These are phyloP conservation scores for Candida sakaeoensis DNA, from an alignment of 805 yeast species.

Conservation along the genomic window DNA sequence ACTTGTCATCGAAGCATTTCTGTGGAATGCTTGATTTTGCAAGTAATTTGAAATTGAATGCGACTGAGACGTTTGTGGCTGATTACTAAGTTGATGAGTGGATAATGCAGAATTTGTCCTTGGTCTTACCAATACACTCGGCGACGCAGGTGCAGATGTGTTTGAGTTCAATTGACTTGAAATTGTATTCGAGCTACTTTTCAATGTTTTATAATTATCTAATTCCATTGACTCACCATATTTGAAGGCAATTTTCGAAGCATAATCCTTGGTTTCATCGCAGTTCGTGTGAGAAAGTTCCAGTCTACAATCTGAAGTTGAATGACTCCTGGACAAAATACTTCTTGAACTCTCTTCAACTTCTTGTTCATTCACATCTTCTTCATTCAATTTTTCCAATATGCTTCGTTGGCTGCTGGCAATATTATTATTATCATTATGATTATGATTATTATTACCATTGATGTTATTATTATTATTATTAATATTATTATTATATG, in stretches of 20 bases:
- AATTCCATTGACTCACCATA: slow-evolving; percentile 6
- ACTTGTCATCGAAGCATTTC: slow-evolving; percentile 6
- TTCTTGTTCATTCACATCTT: not conserved
- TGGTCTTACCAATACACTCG: slow-evolving; percentile 3
- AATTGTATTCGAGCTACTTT: not conserved
- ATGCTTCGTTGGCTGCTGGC: too few relatives aligned
- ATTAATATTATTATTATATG: not conserved
- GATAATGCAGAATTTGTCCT: slow-evolving; percentile 3
- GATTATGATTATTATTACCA: too few relatives aligned
- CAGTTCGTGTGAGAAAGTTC: not conserved
- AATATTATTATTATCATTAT: too few relatives aligned
- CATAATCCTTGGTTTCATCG: slow-evolving; percentile 2
- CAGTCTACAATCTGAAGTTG: not conserved
- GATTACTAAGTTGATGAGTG: not conserved
- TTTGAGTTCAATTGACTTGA: not conserved
- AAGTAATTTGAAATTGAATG: slow-evolving; percentile 2
- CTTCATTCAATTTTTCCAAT: slow-evolving; percentile 1
- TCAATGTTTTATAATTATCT: not conserved
- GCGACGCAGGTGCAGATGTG: not conserved
- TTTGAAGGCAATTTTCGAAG: slow-evolving; percentile 8
- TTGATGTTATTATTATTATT: too few relatives aligned
- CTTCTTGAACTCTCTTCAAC: not conserved
- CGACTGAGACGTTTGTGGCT: not conserved
- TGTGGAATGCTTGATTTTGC: slow-evolving; percentile 6
- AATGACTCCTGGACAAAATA: not conserved